Conservation (phyloP, 2,329 filamentous ascomycete species). For the Ophiostoma australiae region DNA sequence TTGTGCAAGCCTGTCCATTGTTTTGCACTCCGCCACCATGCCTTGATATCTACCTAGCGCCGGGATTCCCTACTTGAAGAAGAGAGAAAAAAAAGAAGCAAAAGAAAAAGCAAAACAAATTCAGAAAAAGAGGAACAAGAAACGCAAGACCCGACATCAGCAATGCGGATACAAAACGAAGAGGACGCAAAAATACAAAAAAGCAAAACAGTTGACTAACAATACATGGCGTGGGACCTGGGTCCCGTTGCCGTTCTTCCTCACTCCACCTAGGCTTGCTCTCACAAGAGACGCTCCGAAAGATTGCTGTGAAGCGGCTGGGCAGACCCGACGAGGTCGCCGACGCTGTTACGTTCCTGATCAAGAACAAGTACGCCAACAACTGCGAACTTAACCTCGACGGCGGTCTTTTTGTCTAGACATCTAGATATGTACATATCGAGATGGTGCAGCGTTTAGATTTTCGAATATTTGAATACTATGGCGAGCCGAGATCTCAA, state of each 20-base stretch:
- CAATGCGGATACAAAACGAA: neutral
- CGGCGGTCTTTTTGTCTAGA: constrained; percentile 58
- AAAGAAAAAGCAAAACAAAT: neutral
- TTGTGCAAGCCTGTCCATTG: neutral
- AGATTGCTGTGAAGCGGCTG: constrained; percentile 62
- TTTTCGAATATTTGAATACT: constrained; percentile 36
- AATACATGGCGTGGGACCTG: constrained; percentile 3
- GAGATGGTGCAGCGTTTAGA: constrained; percentile 39
- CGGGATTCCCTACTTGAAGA: neutral
- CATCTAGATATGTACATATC: constrained; percentile 32
- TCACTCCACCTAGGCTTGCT: constrained; percentile 1
- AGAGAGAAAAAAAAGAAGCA: neutral
- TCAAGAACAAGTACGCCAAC: constrained; percentile 74
- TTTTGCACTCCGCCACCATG: constrained; percentile 14
- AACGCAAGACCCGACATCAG: neutral
- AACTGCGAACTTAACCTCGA: constrained; percentile 84
- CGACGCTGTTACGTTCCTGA: constrained; percentile 75
- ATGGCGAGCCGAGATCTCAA: neutral
- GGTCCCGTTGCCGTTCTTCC: constrained; percentile 9
- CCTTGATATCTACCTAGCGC: constrained; percentile 12
- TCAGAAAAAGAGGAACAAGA: neutral
- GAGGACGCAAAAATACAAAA: neutral
- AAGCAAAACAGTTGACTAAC: neutral
- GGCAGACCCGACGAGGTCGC: constrained; percentile 68
- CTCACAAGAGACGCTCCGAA: constrained; percentile 9